phyloP scores from a whole-genome alignment of 768 basidiomycete genomes.

The Termitomyces sp. region DNA sequence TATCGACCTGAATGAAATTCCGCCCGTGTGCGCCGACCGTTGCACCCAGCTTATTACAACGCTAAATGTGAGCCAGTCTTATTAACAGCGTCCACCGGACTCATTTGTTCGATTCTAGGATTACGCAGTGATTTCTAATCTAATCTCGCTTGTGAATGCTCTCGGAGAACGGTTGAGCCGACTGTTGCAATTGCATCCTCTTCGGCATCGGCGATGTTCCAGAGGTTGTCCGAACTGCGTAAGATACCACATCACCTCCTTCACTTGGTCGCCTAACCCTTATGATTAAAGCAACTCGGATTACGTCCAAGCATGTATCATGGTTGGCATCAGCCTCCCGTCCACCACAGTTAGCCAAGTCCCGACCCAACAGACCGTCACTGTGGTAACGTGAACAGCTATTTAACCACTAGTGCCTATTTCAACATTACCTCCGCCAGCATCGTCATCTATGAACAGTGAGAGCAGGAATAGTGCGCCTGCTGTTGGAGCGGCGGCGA shows the following conservation, averaged over 20 bases:
- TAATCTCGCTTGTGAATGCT: not conserved
- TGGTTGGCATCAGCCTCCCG: conserved; percentile 5
- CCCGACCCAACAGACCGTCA: not conserved
- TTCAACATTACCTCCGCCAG: not conserved
- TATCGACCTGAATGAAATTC: conserved; percentile 4
- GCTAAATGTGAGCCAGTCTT: not conserved
- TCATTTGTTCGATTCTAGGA: not conserved
- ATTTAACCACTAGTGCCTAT: not conserved
- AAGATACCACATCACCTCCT: not conserved
- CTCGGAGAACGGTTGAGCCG: not conserved
- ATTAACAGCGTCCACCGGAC: no score
- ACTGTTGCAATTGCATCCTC: conserved; percentile 9
- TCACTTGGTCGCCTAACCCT: not conserved
- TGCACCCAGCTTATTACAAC: not conserved
- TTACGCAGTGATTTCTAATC: not conserved
- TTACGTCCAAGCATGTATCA: not conserved
- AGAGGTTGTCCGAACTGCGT: not conserved
- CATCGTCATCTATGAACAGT: not conserved
- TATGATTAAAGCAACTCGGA: not conserved
- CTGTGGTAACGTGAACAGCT: not conserved
- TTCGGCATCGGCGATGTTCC: not conserved
- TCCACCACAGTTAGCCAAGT: not conserved
- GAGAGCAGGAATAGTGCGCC: not conserved
- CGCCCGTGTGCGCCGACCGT: not conserved
- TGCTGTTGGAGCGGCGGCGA: not conserved